phyloP scores from a whole-genome alignment of 768 basidiomycete genomes.

The Russula abietina region DNA sequence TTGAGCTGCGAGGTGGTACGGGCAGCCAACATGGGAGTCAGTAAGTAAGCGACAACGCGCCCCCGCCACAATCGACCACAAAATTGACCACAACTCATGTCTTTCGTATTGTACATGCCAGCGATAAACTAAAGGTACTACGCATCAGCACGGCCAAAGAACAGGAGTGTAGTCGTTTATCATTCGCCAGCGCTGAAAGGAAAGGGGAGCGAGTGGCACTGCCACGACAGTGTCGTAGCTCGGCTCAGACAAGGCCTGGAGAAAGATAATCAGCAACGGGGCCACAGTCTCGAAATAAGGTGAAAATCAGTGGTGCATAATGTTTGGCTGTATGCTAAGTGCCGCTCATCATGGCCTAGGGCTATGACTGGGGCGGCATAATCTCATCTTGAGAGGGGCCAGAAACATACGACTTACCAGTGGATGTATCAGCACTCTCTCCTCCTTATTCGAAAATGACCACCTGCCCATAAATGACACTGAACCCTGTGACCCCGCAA shows the following conservation, averaged over 20 bases:
- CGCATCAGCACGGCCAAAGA: background rate
- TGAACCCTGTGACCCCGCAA: background rate
- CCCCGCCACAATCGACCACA: background rate
- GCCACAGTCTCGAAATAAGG: background rate
- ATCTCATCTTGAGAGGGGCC: constrained; percentile 17
- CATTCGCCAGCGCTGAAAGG: background rate
- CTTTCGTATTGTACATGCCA: constrained; percentile 15
- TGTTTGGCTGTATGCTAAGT: constrained; percentile 26
- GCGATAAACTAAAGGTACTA: constrained; percentile 12
- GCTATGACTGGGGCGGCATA: constrained; percentile 28
- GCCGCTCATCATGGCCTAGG: constrained; percentile 24
- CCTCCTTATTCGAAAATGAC: background rate
- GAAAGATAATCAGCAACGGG: constrained; percentile 1
- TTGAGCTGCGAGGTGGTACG: constrained; percentile 3
- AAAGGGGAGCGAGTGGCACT: background rate
- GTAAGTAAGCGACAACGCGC: background rate
- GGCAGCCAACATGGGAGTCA: constrained; percentile 17
- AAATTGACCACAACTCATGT: constrained; percentile 1
- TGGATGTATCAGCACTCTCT: background rate
- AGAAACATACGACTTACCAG: constrained; percentile 4
- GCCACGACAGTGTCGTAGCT: background rate
- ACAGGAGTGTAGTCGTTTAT: background rate
- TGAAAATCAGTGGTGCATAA: constrained; percentile 22
- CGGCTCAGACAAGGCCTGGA: background rate
- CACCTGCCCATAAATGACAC: background rate